Evolutionary conservation across 129 eudicot species (phyloP).

Genomic region (Escallonia herrerae): DNA sequence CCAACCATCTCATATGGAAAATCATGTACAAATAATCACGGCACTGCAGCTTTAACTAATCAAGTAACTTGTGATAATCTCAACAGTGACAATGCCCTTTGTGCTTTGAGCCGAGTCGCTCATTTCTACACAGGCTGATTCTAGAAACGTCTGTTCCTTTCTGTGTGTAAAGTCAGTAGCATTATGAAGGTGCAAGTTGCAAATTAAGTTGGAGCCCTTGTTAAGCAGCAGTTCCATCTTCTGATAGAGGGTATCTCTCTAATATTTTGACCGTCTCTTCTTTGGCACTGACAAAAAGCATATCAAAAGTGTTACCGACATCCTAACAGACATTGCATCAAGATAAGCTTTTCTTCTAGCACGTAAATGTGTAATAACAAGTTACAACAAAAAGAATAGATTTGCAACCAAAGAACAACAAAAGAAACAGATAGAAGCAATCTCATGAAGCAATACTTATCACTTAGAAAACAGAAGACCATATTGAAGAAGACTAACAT

Average conservation of each 20-base stretch:
- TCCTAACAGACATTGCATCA: background rate
- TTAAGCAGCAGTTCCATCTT: constrained; percentile 25
- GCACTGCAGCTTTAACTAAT: too few species aligned
- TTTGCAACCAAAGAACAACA: background rate
- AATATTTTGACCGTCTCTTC: constrained; percentile 64
- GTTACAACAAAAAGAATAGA: background rate
- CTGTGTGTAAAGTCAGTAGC: background rate
- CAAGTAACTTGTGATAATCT: too few species aligned
- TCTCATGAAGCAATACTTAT: background rate
- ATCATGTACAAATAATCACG: too few species aligned
- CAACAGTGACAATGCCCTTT: too few species aligned
- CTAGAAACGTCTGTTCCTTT: background rate
- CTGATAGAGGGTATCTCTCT: constrained; percentile 44
- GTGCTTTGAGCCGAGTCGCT: too few species aligned
- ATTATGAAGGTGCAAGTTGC: background rate
- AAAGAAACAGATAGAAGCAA: constrained; percentile 2
- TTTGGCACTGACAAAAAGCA: constrained; percentile 50
- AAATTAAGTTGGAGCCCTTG: constrained; percentile 5
- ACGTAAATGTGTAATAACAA: too few species aligned
- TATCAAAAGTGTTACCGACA: background rate
- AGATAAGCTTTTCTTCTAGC: background rate
- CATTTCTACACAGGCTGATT: too few species aligned
- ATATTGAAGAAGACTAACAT: background rate
- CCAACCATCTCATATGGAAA: too few species aligned
- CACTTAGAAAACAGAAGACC: background rate